Base-by-base conservation (phyloP, 2,329 filamentous ascomycete species). In the Hyphodiscus sp. region DNA sequence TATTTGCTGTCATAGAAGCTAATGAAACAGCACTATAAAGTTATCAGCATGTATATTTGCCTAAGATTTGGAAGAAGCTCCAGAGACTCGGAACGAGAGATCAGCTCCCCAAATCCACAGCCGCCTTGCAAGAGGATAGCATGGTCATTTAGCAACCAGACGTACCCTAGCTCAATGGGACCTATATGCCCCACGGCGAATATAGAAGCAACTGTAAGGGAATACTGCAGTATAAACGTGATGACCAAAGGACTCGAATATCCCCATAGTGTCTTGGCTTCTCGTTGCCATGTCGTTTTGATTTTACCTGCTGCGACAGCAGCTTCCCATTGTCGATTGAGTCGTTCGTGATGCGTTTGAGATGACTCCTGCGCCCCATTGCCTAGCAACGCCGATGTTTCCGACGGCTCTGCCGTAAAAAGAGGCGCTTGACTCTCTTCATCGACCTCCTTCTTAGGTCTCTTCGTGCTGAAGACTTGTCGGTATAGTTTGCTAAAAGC, bases 271-370 rank as follows among this genome's bases (percentile, higher is more conserved):
- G 91, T 91, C 73, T 91, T 91, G 43, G 87, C 78, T 74, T 97
- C 92, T 58, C 91, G 83, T 69, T 87, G 85, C 91, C 91, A 97
- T 5, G 90, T 95, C 4, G 91, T 96, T 50, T 86, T 85, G 60
- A 97, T 91, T 65, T 83, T 80, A 11, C 91, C 90, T 0, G 86
- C 81, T 0, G 82, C 79, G 11, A 96, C 87, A 0, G 91, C 92
- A 57, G 91, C 87, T 58, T 92, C 86, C 90, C 90, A 95, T 66
- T 89, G 86, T 63, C 83, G 78, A 61, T 86, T 81, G 49, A 91
- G 75, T 49, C 79, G 75, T 45, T 82, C 80, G 4, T 76, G 72
- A 72, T 74, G 52, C 74, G 74, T 41, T 73, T 72, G 20, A 11
- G 74, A 73, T 59, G 77, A 75, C 18, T 71, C 71, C 51, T 66